A percentile compares a stretch with the other conserved stretches of the same genome.
These are phyloP conservation scores for Aethionema arabicum DNA, from an alignment of 345 rosid genomes.

Conservation along the genomic window DNA sequence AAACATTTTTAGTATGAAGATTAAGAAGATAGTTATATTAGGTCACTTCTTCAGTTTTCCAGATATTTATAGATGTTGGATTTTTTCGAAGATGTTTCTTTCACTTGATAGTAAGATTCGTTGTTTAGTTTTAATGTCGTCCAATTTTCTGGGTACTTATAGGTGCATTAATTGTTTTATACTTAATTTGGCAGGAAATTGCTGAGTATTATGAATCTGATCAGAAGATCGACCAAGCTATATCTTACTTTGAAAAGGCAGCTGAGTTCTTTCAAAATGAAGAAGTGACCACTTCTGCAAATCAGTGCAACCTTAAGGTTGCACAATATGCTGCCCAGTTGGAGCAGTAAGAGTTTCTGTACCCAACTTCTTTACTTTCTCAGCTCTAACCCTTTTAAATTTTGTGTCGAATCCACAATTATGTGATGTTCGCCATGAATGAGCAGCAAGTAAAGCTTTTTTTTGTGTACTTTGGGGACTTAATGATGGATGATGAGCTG, in stretches of 20 bases:
- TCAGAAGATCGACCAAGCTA: slow-evolving; percentile 59
- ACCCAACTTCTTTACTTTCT: background rate
- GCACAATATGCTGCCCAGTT: slow-evolving; percentile 92
- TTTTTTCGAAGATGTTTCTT: slow-evolving; percentile 8
- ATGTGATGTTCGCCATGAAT: background rate
- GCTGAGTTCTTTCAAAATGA: slow-evolving; percentile 81
- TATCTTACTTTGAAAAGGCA: slow-evolving; percentile 68
- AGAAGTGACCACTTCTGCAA: slow-evolving; percentile 90
- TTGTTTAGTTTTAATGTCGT: background rate
- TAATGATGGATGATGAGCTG: slow-evolving; percentile 27
- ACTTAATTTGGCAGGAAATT: slow-evolving; percentile 64
- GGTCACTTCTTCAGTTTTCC: background rate
- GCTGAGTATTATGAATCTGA: slow-evolving; percentile 75
- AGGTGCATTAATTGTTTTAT: slow-evolving; percentile 14
- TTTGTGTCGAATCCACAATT: background rate
- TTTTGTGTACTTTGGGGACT: slow-evolving; percentile 7
- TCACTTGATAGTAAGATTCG: background rate
- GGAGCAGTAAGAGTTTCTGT: slow-evolving; percentile 65
- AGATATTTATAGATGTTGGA: slow-evolving; percentile 3
- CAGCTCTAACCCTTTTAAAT: background rate
- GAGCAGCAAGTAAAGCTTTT: background rate
- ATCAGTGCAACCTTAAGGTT: slow-evolving; percentile 97
- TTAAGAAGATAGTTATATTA: background rate
- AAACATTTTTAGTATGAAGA: background rate
- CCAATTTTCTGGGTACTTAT: slow-evolving; percentile 3